Conservation (phyloP, 2,329 filamentous ascomycete species). For the Botrytis byssoidea region DNA sequence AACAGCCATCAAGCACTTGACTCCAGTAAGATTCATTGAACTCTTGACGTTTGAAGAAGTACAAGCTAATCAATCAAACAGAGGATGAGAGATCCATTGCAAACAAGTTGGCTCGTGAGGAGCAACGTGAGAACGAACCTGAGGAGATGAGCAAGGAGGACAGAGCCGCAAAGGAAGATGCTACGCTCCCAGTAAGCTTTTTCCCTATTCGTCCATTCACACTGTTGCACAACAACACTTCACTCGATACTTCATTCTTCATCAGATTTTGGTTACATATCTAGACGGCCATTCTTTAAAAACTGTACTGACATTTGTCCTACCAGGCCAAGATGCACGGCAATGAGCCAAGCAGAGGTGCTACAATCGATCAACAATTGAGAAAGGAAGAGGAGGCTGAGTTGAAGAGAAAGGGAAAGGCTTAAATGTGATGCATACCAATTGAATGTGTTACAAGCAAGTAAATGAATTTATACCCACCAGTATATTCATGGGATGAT, state of each 20-base stretch:
- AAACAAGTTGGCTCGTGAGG: constrained; percentile 67
- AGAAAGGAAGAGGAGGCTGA: constrained; percentile 65
- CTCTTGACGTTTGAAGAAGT: background rate
- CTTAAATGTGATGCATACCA: constrained; percentile 31
- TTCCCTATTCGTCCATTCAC: background rate
- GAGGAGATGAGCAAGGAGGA: constrained; percentile 42
- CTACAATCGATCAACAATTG: constrained; percentile 68
- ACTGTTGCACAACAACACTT: background rate
- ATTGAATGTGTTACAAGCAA: background rate
- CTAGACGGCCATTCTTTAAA: background rate
- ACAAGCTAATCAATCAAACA: constrained; percentile 38
- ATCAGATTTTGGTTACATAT: background rate
- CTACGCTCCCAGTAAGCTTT: constrained; percentile 54
- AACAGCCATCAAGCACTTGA: constrained; percentile 68
- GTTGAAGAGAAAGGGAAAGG: constrained; percentile 58
- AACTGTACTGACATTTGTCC: background rate
- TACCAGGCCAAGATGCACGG: constrained; percentile 62
- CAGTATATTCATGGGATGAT: constrained; percentile 11
- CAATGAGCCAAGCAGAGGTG: constrained; percentile 70
- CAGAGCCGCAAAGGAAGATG: constrained; percentile 45
- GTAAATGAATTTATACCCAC: background rate
- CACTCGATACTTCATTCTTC: background rate
- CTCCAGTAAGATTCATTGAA: constrained; percentile 56
- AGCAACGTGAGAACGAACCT: constrained; percentile 46
- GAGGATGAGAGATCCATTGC: constrained; percentile 71